Conservation (phyloP, 176 grass and related monocot genomes). For the Musa schizocarpa region DNA sequence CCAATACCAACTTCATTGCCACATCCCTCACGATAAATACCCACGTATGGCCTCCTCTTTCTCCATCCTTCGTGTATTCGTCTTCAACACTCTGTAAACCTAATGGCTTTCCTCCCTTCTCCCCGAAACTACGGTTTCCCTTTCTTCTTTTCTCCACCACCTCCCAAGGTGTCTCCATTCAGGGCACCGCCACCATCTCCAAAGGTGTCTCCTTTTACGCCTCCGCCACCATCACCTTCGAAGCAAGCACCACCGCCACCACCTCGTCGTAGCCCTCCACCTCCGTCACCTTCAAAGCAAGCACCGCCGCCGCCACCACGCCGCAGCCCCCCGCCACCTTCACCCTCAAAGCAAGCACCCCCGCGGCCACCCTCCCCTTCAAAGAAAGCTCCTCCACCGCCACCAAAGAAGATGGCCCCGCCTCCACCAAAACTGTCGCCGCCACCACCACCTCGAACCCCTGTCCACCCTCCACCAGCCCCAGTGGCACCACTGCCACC, state of each 20-base stretch:
- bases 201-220: background rate
- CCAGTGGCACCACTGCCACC: background rate
- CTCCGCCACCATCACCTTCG: slow-evolving; percentile 11
- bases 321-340: background rate
- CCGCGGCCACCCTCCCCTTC: background rate
- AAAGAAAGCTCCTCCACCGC: background rate
- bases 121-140: too few relatives aligned
- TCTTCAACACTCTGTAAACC: background rate
- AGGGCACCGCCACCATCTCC: slow-evolving; percentile 12
- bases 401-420: slow-evolving; percentile 8
- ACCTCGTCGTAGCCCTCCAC: slow-evolving; percentile 4
- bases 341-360: background rate
- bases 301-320: background rate
- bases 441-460: too few relatives aligned
- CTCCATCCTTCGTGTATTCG: slow-evolving; percentile 8
- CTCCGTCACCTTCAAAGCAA: slow-evolving; percentile 1
- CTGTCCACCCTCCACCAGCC: too few relatives aligned
- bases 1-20: too few relatives aligned
- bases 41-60: slow-evolving; percentile 20
- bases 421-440: background rate
- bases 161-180: background rate
- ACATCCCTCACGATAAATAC: slow-evolving; percentile 6
- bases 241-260: slow-evolving; percentile 23
- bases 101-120: background rate
- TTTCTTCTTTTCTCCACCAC: background rate